phyloP scores from a whole-genome alignment of 441 rosid genomes.

The Aleurites moluccanus region DNA sequence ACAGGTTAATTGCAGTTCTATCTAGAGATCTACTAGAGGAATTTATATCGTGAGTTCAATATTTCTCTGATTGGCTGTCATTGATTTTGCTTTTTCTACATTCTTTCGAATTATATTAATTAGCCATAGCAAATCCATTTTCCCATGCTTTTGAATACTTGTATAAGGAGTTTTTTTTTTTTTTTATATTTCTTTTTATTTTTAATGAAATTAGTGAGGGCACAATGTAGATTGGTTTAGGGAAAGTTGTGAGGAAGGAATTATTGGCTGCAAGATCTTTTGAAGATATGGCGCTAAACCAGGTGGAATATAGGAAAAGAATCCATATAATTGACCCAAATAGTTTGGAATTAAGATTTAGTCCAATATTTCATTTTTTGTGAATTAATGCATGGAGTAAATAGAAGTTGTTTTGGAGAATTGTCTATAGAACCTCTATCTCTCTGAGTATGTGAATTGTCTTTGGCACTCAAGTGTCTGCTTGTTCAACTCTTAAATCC shows the following conservation, averaged over 20 bases:
- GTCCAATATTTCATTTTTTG: neutral
- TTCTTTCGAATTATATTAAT: neutral
- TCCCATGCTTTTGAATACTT: neutral
- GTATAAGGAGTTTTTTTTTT: too few species aligned
- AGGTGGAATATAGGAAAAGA: neutral
- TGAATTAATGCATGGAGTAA: neutral
- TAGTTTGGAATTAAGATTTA: neutral
- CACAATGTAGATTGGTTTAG: neutral
- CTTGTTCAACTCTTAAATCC: neutral
- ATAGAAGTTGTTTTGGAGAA: neutral
- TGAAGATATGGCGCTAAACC: neutral
- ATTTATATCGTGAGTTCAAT: slow-evolving; percentile 62
- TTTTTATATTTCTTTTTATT: too few species aligned
- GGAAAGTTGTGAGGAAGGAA: neutral
- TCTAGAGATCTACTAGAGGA: slow-evolving; percentile 87
- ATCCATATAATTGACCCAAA: neutral
- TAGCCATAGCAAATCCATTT: neutral
- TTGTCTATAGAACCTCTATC: neutral
- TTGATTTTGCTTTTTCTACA: neutral
- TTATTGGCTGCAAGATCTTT: neutral
- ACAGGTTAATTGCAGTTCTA: slow-evolving; percentile 84
- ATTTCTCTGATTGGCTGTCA: slow-evolving; percentile 11
- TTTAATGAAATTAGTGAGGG: neutral
- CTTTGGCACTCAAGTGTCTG: neutral
- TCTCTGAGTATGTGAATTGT: neutral